Percentiles rank a stretch among this genome's conserved stretches.
Conservation (phyloP, 441 rosid genomes). For the Flueggea neowawraea region DNA sequence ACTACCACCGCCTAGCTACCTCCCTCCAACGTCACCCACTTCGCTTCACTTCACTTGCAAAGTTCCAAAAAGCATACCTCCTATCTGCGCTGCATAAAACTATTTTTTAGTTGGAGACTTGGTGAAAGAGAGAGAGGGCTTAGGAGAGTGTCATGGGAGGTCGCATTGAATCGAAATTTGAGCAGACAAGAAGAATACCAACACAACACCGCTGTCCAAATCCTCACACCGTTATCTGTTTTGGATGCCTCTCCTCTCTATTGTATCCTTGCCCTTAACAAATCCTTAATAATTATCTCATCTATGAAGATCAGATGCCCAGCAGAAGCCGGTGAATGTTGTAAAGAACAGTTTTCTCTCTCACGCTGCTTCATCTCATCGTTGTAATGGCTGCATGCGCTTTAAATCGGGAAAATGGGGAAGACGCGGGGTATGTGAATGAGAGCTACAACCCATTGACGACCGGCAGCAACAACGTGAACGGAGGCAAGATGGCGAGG, state of each 20-base stretch:
- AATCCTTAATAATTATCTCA: neutral
- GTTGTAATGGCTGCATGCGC: conserved; percentile 24
- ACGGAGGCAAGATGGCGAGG: conserved; percentile 48
- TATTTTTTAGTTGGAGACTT: neutral
- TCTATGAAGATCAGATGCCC: neutral
- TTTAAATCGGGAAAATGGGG: neutral
- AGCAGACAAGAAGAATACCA: conserved; percentile 26
- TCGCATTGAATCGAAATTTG: conserved; percentile 21
- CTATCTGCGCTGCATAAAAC: neutral
- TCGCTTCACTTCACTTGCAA: neutral
- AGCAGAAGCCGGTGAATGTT: neutral
- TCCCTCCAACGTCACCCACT: neutral
- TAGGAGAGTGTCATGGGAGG: conserved; percentile 14
- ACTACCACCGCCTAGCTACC: neutral
- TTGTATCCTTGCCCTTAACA: neutral
- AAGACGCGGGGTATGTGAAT: neutral
- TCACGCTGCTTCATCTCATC: neutral
- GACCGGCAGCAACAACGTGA: neutral
- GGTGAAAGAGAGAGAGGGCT: neutral
- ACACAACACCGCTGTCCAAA: conserved; percentile 28
- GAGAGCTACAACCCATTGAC: conserved; percentile 3
- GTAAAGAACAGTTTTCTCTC: neutral
- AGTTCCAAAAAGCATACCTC: conserved; percentile 22
- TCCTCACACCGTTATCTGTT: conserved; percentile 32
- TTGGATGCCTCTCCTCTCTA: conserved; percentile 25